A percentile compares a stretch with the other conserved stretches of the same genome.
Conservation (phyloP, 768 basidiomycete species). For the Tylopilus vinaceipallidus region DNA sequence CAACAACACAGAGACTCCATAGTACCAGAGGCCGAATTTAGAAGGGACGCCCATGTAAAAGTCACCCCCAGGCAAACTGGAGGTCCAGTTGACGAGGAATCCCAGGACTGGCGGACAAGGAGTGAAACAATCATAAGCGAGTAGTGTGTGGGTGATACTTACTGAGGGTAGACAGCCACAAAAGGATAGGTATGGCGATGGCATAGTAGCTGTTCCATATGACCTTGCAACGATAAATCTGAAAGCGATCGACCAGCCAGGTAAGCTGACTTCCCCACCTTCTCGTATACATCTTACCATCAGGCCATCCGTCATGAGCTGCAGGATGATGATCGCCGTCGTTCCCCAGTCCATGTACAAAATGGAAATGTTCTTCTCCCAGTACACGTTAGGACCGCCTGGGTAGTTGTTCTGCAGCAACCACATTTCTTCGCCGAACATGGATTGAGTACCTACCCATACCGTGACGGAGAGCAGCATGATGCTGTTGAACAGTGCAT, state of each 20-base stretch:
- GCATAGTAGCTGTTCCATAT: conserved; percentile 27
- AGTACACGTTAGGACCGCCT: conserved; percentile 36
- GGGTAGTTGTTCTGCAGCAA: too few species aligned
- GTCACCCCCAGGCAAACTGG: conserved; percentile 15
- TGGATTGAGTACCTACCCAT: too few species aligned
- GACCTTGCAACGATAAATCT: conserved; percentile 41
- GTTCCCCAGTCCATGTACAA: conserved; percentile 31
- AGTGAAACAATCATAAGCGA: background rate
- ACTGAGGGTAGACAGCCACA: conserved; percentile 26
- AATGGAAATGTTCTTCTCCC: conserved; percentile 16
- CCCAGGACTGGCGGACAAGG: conserved; percentile 15
- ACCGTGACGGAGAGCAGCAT: too few species aligned
- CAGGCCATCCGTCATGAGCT: background rate
- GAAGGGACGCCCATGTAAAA: conserved; percentile 11
- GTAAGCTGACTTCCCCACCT: background rate
- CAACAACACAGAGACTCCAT: conserved; percentile 8
- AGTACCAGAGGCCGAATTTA: conserved; percentile 18
- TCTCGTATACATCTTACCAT: conserved; percentile 9
- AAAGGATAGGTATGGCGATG: conserved; percentile 11
- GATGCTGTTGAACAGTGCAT: conserved; percentile 21
- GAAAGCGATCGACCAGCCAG: conserved; percentile 11
- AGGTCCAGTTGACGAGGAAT: conserved; percentile 2
- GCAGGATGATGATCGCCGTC: conserved; percentile 5
- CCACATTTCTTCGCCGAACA: too few species aligned
- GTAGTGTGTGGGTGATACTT: background rate